Evolutionary conservation across 164 flowering plant genomes (phyloP).

Genomic region (Kalanchoe fedtschenkoi): DNA sequence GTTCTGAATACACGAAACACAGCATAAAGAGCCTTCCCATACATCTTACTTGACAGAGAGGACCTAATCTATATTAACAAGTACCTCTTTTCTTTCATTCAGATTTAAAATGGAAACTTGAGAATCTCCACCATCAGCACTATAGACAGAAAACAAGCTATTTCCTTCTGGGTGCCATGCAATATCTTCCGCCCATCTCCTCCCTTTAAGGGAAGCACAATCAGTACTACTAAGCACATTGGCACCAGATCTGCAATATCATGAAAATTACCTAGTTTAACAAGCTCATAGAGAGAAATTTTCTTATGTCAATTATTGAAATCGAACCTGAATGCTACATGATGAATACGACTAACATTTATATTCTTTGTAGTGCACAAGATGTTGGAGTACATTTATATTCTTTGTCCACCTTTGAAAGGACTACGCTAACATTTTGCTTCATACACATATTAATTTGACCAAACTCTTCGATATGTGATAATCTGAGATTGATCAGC

Average conservation of each 20-base stretch:
- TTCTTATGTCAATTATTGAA: not conserved
- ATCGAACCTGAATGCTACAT: not conserved
- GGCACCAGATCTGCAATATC: conserved; percentile 51
- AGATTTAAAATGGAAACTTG: conserved; percentile 68
- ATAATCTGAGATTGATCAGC: not conserved
- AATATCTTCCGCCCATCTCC: conserved; percentile 97
- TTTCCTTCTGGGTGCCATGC: conserved; percentile 89
- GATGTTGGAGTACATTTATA: not conserved
- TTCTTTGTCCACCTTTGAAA: not conserved
- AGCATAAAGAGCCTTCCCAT: not conserved
- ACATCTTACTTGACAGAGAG: not conserved
- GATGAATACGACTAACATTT: not conserved
- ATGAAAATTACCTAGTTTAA: conserved; percentile 7
- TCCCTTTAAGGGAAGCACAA: conserved; percentile 54
- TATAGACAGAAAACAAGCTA: conserved; percentile 52
- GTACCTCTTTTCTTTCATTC: conserved; percentile 46
- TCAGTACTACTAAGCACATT: conserved; percentile 55
- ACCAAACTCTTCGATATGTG: too few relatives aligned
- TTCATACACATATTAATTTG: not conserved
- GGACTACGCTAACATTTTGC: not conserved
- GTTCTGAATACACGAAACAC: too few relatives aligned
- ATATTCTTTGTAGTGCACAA: not conserved
- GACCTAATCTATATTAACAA: not conserved
- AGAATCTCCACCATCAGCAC: conserved; percentile 81
- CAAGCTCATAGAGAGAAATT: not conserved